Conservation (phyloP, 2,329 filamentous ascomycete species). For the Colletotrichum liriopes region DNA sequence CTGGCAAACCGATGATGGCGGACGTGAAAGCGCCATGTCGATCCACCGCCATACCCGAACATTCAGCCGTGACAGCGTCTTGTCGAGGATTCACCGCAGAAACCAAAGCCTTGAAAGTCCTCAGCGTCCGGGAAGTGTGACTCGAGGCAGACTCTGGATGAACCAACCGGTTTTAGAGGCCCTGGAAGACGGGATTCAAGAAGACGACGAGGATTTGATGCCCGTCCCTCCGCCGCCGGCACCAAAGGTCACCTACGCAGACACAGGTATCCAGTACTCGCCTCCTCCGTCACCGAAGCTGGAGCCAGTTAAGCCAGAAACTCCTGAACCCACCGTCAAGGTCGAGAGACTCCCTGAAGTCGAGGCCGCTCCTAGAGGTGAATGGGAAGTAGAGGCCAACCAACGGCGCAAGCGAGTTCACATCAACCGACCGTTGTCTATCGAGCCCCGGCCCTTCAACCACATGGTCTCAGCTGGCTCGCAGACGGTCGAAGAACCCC, state of each 20-base stretch:
- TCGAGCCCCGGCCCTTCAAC: slow-evolving; percentile 61
- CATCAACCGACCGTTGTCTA: slow-evolving; percentile 63
- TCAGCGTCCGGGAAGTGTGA: slow-evolving; percentile 69
- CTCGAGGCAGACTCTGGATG: slow-evolving; percentile 67
- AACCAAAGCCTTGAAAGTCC: slow-evolving; percentile 74
- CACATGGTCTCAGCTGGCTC: slow-evolving; percentile 77
- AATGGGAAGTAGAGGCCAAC: slow-evolving; percentile 76
- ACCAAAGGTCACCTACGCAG: slow-evolving; percentile 73
- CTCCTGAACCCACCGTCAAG: slow-evolving; percentile 57
- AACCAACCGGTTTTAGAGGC: slow-evolving; percentile 71
- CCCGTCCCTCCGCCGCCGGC: slow-evolving; percentile 47
- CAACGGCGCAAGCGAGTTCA: slow-evolving; percentile 80
- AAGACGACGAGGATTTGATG: slow-evolving; percentile 62
- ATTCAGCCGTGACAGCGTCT: slow-evolving; percentile 71
- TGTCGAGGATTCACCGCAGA: slow-evolving; percentile 66
- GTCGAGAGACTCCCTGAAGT: slow-evolving; percentile 58
- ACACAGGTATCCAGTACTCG: slow-evolving; percentile 86
- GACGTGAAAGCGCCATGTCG: slow-evolving; percentile 74
- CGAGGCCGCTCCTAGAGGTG: slow-evolving; percentile 62
- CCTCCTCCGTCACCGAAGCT: slow-evolving; percentile 82
- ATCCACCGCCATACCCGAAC: slow-evolving; percentile 66
- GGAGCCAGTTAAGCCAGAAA: slow-evolving; percentile 56
- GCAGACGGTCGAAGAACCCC: slow-evolving; percentile 74
- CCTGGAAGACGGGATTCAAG: slow-evolving; percentile 66
- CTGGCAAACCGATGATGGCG: slow-evolving; percentile 80